Evolutionary conservation across 805 yeast species (phyloP).

Genomic region (Ogataea degrootiae): DNA sequence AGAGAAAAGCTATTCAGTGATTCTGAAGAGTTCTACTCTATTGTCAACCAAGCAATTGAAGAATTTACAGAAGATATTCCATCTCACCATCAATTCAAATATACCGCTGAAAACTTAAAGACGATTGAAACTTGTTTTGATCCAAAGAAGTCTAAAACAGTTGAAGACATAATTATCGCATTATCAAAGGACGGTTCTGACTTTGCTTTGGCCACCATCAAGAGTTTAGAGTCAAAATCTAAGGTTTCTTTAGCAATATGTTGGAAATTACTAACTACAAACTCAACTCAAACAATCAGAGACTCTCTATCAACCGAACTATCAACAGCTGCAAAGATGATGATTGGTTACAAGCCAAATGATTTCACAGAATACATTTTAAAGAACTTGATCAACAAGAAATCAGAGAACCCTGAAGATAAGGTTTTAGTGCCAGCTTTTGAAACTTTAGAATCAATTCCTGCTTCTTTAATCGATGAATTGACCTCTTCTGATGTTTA

Average conservation of each 20-base stretch:
- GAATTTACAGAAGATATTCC: slow-evolving; percentile 75
- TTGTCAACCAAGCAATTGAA: slow-evolving; percentile 70
- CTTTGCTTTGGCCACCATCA: slow-evolving; percentile 59
- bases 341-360: slow-evolving; percentile 43
- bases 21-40: slow-evolving; percentile 40
- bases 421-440: slow-evolving; percentile 19
- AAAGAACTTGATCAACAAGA: slow-evolving; percentile 49
- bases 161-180: slow-evolving; percentile 53
- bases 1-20: slow-evolving; percentile 15
- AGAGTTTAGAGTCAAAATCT: slow-evolving; percentile 60
- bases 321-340: slow-evolving; percentile 71
- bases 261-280: slow-evolving; percentile 60
- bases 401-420: slow-evolving; percentile 24
- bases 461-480: slow-evolving; percentile 58
- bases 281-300: slow-evolving; percentile 51
- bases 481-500: slow-evolving; percentile 22
- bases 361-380: slow-evolving; percentile 48
- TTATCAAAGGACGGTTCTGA: slow-evolving; percentile 51
- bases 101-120: slow-evolving; percentile 48
- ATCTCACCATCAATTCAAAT: slow-evolving; percentile 53
- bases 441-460: slow-evolving; percentile 61
- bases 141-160: slow-evolving; percentile 31
- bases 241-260: slow-evolving; percentile 76
- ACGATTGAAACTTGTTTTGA: slow-evolving; percentile 69
- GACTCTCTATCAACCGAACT: slow-evolving; percentile 71